Base-by-base conservation (phyloP, 225 moss, liverwort and hornwort genomes). In the Pseudoscleropodium purum region DNA sequence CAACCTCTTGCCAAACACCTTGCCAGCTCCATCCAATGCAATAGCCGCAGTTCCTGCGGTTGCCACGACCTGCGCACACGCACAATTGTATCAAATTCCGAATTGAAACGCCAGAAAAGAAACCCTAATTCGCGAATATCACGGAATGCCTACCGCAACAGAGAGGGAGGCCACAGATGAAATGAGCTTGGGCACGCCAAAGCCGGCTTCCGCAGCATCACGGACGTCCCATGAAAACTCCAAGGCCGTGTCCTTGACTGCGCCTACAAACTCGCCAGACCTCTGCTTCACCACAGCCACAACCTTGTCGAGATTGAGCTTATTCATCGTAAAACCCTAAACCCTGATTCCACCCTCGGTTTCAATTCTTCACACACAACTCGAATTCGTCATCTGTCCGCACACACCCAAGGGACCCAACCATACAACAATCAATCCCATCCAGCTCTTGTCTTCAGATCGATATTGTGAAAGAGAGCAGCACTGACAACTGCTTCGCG, bases 1-100 rank as follows among this genome's bases (percentile, higher is more conserved):
- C 43, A 88, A 97, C 99, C 95, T 97, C 86, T 95, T 96, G 89
- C 99, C 99, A 81, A 97, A 97, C 68, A 97, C 90, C 91, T 99
- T 99, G 77, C 99, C 99, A 90, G 88, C 91, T 82, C 96, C 92
- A 91, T 99, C 99, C 81, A 99, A 94, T 43, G 93, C 94, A 91
- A 99, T 91, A 66, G 97, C 96, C 69, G 97, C 96, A 89, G 93
- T 94, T 84, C 99, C 99, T 47, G 97, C 92, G 76, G 95, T 97
- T 78, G 99, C 99, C 90, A 99, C 99, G 41, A 94, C 96, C 99
- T 99, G 93, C 91, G 78, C 91, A 93, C 90, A 73, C 23, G 83
- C 86, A 83, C 79, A 62, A 79, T 84, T 82, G 37, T 31, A 85
- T 89, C 87, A 86, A 83, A 59, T 57, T 52, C 62, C 21, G 34